Evolutionary conservation across 2,329 filamentous ascomycete genomes (phyloP).

Genomic region (Sordariomycetes sp.): DNA sequence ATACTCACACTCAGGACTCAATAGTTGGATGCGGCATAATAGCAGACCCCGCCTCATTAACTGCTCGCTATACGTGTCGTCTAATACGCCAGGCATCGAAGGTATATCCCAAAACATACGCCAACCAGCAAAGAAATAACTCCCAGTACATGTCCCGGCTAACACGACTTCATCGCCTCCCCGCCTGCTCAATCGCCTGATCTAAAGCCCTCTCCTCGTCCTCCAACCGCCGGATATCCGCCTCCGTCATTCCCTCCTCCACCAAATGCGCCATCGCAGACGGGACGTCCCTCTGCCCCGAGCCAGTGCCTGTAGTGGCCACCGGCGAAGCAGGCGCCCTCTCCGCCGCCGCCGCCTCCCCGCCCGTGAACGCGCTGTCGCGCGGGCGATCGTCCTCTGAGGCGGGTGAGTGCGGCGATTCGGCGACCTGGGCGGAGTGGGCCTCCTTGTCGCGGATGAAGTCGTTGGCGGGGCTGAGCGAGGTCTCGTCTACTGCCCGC

Average conservation of each 20-base stretch:
- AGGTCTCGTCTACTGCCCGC: constrained; percentile 8
- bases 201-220: constrained; percentile 46
- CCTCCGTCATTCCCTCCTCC: constrained; percentile 47
- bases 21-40: background rate
- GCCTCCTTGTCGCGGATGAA: constrained; percentile 34
- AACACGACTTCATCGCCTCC: constrained; percentile 3
- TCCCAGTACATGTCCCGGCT: too few species aligned
- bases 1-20: background rate
- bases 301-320: background rate
- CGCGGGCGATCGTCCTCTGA: constrained; percentile 22
- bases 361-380: constrained; percentile 7
- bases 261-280: constrained; percentile 34
- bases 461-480: constrained; percentile 14
- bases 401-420: constrained; percentile 28
- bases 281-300: constrained; percentile 4
- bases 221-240: constrained; percentile 39
- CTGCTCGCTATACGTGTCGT: background rate
- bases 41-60: background rate
- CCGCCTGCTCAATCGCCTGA: constrained; percentile 37
- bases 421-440: constrained; percentile 16
- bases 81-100: background rate
- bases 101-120: background rate
- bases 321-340: constrained; percentile 6
- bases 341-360: background rate
- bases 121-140: background rate